These are phyloP conservation scores for Blastobotrys persicus DNA, from an alignment of 1,139 yeast genomes.

Conservation along the genomic window DNA sequence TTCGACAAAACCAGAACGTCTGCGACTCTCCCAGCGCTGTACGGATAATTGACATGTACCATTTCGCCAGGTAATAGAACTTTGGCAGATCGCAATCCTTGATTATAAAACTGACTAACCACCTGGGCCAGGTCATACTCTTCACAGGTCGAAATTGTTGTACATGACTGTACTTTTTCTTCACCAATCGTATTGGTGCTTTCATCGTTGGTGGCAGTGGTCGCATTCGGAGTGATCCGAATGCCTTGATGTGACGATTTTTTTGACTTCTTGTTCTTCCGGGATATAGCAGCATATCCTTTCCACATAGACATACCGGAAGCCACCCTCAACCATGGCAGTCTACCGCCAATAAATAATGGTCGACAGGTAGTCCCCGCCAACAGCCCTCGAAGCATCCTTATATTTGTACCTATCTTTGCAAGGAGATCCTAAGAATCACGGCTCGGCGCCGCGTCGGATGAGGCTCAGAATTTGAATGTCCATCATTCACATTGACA, in stretches of 20 bases:
- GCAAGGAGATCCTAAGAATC: too few species aligned
- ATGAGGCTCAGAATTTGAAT: neutral
- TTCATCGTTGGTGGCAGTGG: neutral
- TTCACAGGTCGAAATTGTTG: constrained; percentile 71
- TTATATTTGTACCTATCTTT: too few species aligned
- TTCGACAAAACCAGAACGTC: constrained; percentile 65
- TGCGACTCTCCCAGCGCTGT: constrained; percentile 40
- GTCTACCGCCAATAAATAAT: too few species aligned
- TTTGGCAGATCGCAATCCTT: constrained; percentile 41
- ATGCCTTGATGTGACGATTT: neutral
- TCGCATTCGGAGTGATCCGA: neutral
- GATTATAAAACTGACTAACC: constrained; percentile 36
- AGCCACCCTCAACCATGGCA: too few species aligned
- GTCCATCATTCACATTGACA: too few species aligned
- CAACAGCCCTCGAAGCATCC: neutral
- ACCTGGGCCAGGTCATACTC: constrained; percentile 54
- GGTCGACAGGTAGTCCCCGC: neutral
- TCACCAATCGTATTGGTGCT: neutral
- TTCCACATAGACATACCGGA: neutral
- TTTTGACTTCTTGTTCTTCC: constrained; percentile 3
- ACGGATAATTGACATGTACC: constrained; percentile 43
- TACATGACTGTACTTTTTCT: constrained; percentile 41
- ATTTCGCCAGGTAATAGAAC: constrained; percentile 72
- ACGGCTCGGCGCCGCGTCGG: neutral
- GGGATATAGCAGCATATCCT: constrained; percentile 1